Evolutionary conservation across 2,329 filamentous ascomycete genomes (phyloP), one percentile per base, ranked within the genome.

Genomic region (Alternaria brassicae): DNA sequence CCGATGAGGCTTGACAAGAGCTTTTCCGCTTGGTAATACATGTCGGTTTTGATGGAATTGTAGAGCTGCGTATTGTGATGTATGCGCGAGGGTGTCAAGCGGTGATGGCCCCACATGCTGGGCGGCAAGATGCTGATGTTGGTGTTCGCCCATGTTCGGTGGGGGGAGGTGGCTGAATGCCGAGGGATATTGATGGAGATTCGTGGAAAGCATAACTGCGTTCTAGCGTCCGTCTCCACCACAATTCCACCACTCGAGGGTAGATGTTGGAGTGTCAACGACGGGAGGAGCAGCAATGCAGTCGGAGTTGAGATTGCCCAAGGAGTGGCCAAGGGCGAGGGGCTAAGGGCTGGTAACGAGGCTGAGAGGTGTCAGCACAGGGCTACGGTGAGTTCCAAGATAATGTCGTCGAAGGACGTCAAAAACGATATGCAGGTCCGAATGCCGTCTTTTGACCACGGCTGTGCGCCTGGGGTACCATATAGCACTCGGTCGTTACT

Each of bases 1-100:
- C 45, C 75, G 75, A 65, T 76, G 71, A 40, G 67, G 71, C 66
- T 79, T 78, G 63, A 78, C 74, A 53, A 79, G 72, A 32, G 66
- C 68, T 57, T 79, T 78, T 53, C 71, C 74, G 60, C 71, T 72
- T 28, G 76, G 66, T 54, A 74, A 60, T 30, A 76, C 72, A 72
- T 77, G 72, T 27, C 72, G 70, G 52, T 74, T 75, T 53, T 79
- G 77, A 41, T 80, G 74, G 56, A 74, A 76, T 32, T 92, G 89
- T 60, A 92, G 82, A 17, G 88, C 85, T 28, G 65, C 70, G 79
- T 93, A 93, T 69, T 91, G 89, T 12, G 90, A 89, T 36, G 85
- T 85, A 64, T 91, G 88, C 6, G 87, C 84, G 44, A 93, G 84
- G 5, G 86, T 83, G 65, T 92, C 89, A 58, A 93, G 80, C n/a